Conservation (phyloP, 2,329 filamentous ascomycete genomes). For the Tothia fuscella region DNA sequence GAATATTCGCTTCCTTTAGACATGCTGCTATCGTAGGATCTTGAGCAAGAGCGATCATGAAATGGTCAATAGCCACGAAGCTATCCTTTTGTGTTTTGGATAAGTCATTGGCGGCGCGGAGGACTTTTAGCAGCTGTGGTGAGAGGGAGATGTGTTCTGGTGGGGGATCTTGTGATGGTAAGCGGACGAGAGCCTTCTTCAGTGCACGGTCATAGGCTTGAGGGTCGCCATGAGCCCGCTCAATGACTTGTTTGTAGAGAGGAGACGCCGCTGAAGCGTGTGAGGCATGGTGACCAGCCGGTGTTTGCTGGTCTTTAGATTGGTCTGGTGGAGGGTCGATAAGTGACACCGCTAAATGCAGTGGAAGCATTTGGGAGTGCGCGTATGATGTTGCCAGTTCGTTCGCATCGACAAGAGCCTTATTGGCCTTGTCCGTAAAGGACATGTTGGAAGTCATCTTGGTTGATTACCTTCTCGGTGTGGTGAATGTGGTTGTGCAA, state of each 20-base stretch:
- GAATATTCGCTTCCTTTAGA: constrained; percentile 78
- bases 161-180: constrained; percentile 89
- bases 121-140: constrained; percentile 67
- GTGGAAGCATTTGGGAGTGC: constrained; percentile 79
- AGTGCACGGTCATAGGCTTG: constrained; percentile 79
- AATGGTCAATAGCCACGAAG: constrained; percentile 87
- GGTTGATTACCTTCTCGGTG: constrained; percentile 10
- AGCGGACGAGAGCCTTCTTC: constrained; percentile 81
- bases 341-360: constrained; percentile 78
- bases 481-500: background rate
- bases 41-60: constrained; percentile 76
- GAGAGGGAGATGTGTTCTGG: constrained; percentile 79
- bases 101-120: constrained; percentile 75
- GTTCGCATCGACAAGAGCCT: constrained; percentile 82
- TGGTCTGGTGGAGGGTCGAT: constrained; percentile 61
- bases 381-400: constrained; percentile 77
- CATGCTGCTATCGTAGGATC: constrained; percentile 61
- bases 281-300: constrained; percentile 44
- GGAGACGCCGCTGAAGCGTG: constrained; percentile 51
- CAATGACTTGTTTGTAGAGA: constrained; percentile 90
- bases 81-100: constrained; percentile 97
- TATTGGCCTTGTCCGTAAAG: constrained; percentile 87
- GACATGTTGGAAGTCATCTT: constrained; percentile 69
- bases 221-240: constrained; percentile 84
- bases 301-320: constrained; percentile 67